Base-by-base conservation (phyloP, 176 grass and related monocot species). In the Eragrostis curvula region DNA sequence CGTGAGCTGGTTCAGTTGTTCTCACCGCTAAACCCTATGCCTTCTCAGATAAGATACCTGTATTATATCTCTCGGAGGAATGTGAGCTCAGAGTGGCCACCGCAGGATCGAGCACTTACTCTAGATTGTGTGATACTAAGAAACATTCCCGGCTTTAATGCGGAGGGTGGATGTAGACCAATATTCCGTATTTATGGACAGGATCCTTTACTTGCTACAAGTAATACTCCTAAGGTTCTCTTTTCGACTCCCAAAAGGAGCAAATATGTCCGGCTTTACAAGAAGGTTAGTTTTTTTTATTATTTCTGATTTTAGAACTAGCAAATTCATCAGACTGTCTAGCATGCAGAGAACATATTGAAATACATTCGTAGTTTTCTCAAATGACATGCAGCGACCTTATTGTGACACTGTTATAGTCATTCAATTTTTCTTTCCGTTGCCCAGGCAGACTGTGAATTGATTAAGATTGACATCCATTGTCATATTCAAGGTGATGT, bases 401-500 rank as follows among this genome's bases (percentile, higher is more conserved):
- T 82, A 10, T 79, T 21, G 58, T 0, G 7, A 59, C 5, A 47
- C 57, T 62, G 3, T 58, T 57, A 70, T 32, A 71, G 24, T 50
- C 80, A 82, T 47, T 82, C 7, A 23, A 44, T 66, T 78, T 86
- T 86, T 36, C 24, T 79, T 66, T 74, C 28, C 78, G 12, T 79
- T 81, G 85, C 70, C 65, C 87, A 95, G 96, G 89, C 85, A 85
- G 96, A 96, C 55, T 95, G 93, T 74, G 89, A 98, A 75, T 85
- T 98, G 57, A 92, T 98, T 84, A 98, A 98, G 80, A 96, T 98
- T 29, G 96, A 98, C 58, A 93, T 98, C 64, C 85, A 94, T 57
- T 98, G 96, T 68, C 96, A 98, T 76, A 95, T 98, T 84, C 96
- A 98, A 95, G 93, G 96, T 45, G 96, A 98, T 84, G 86, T 95